Conservation (phyloP, 2,329 filamentous ascomycete species). For the Alternaria angustiovoidea region DNA sequence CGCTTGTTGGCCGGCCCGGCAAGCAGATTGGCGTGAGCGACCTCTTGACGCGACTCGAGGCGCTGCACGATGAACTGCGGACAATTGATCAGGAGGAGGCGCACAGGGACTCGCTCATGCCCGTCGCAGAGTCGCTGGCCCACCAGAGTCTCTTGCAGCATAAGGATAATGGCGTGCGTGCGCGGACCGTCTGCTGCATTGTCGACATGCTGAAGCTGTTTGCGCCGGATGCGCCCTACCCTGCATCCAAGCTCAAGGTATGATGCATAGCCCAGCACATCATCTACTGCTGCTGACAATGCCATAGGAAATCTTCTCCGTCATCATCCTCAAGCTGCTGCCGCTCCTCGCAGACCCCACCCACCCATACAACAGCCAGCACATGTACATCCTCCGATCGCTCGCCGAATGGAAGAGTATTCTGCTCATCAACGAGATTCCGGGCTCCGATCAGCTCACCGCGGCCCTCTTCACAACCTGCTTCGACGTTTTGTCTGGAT, state of each 20-base stretch:
- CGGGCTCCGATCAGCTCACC: conserved; percentile 80
- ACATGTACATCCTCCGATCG: conserved; percentile 88
- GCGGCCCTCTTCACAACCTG: conserved; percentile 79
- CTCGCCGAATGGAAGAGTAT: conserved; percentile 95
- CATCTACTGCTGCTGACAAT: conserved; percentile 15
- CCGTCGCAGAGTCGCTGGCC: conserved; percentile 85
- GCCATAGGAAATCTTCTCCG: conserved; percentile 84
- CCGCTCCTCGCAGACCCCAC: conserved; percentile 85
- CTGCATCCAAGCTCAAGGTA: conserved; percentile 88
- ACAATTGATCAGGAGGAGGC: conserved; percentile 87
- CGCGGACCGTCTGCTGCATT: conserved; percentile 86
- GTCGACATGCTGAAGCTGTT: conserved; percentile 93
- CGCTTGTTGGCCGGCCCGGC: conserved; percentile 89
- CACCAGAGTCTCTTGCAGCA: conserved; percentile 83
- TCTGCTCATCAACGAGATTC: conserved; percentile 86
- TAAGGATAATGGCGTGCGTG: conserved; percentile 92
- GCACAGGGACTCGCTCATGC: conserved; percentile 81
- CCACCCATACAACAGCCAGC: conserved; percentile 90
- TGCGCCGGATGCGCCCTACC: conserved; percentile 94
- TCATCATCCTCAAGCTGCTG: conserved; percentile 84
- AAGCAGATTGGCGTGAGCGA: conserved; percentile 86
- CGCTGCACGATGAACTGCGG: conserved; percentile 81
- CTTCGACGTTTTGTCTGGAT: conserved; percentile 89
- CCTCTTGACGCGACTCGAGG: conserved; percentile 80
- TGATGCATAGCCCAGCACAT: background rate